These are phyloP conservation scores for Trichoderma gamsii DNA, from an alignment of 495 filamentous ascomycete genomes.

Conservation along the genomic window DNA sequence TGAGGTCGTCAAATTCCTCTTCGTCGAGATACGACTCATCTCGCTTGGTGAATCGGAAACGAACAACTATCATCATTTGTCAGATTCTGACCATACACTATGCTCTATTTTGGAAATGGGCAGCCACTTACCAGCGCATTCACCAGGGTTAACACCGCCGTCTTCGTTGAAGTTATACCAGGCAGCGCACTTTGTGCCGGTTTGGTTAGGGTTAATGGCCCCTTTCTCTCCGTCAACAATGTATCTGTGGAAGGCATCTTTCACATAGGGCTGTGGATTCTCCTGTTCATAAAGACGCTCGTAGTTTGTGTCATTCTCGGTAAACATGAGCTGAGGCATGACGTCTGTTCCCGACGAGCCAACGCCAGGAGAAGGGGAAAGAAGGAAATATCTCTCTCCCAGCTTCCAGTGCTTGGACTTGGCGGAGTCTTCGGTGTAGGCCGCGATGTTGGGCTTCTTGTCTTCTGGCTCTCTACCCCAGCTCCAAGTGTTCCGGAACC, in stretches of 20 bases:
- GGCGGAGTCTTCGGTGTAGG: constrained; percentile 56
- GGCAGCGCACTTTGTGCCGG: constrained; percentile 82
- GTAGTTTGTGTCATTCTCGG: constrained; percentile 91
- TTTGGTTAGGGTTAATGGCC: constrained; percentile 72
- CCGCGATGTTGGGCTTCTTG: constrained; percentile 69
- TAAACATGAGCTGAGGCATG: constrained; percentile 77
- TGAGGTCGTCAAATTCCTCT: constrained; percentile 83
- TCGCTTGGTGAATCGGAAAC: constrained; percentile 76
- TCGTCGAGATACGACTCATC: constrained; percentile 77
- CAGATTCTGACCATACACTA: background rate
- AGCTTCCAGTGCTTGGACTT: constrained; percentile 70
- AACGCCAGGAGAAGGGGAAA: constrained; percentile 84
- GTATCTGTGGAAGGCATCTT: constrained; percentile 87
- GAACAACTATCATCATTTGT: constrained; percentile 56
- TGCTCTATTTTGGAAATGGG: background rate
- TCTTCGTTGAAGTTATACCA: constrained; percentile 90
- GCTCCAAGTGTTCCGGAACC: constrained; percentile 95
- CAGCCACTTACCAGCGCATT: constrained; percentile 58
- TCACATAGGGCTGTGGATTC: constrained; percentile 79
- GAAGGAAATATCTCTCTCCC: constrained; percentile 74
- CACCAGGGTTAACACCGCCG: constrained; percentile 77
- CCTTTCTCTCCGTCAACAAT: constrained; percentile 77
- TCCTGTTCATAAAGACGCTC: constrained; percentile 65
- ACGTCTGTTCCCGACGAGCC: constrained; percentile 74
- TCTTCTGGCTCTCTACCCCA: constrained; percentile 72